Percentiles rank a stretch among this genome's conserved stretches.
phyloP scores from a whole-genome alignment of 1,139 yeast species.

The Lipomyces yarrowii region DNA sequence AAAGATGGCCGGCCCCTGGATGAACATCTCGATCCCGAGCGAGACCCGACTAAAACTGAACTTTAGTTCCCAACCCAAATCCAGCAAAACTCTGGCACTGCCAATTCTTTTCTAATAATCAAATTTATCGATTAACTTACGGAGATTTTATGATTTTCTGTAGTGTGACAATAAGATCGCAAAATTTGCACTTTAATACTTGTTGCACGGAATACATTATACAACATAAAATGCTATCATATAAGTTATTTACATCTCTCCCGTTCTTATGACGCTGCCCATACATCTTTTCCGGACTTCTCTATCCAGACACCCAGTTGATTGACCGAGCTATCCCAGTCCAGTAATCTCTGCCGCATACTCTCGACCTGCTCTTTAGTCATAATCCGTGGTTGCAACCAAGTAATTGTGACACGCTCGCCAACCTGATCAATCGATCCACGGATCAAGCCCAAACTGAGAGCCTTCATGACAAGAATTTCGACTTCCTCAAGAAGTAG shows the following conservation, averaged over 20 bases:
- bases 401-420: constrained; percentile 73
- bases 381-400: constrained; percentile 96
- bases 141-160: not conserved
- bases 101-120: not conserved
- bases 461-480: constrained; percentile 86
- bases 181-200: not conserved
- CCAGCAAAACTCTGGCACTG: not conserved
- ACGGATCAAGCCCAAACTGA: constrained; percentile 76
- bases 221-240: constrained; percentile 5
- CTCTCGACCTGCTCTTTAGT: constrained; percentile 74
- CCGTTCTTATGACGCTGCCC: constrained; percentile 45
- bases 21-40: not conserved
- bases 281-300: constrained; percentile 59
- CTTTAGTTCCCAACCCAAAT: not conserved
- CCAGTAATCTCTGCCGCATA: constrained; percentile 71
- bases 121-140: too few species aligned
- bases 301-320: constrained; percentile 64
- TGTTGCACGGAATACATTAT: not conserved
- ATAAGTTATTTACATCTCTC: not conserved
- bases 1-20: not conserved
- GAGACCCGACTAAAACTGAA: not conserved
- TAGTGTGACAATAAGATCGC: not conserved
- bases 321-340: constrained; percentile 78
- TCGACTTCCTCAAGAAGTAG: constrained; percentile 75
- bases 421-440: constrained; percentile 89